Evolutionary conservation across 2,329 filamentous ascomycete species (phyloP).

Genomic region (Neophaeococcomyces mojaviensis): DNA sequence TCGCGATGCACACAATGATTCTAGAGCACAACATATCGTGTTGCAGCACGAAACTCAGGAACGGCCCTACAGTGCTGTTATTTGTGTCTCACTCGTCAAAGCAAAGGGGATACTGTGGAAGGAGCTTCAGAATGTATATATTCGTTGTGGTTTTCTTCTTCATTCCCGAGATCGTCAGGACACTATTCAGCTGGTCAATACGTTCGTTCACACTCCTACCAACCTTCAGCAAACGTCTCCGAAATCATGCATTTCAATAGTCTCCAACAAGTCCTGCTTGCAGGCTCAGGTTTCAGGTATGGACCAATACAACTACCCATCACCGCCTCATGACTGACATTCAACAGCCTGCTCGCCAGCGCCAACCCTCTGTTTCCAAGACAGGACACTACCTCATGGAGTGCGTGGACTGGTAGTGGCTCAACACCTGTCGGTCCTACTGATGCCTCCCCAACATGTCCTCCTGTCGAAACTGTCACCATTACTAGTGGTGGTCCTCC

Average conservation of each 20-base stretch:
- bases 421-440: slow-evolving; percentile 3
- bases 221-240: background rate
- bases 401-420: slow-evolving; percentile 3
- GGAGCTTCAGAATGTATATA: slow-evolving; percentile 1
- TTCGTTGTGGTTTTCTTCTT: background rate
- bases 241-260: slow-evolving; percentile 1
- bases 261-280: slow-evolving; percentile 5
- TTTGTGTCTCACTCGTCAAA: background rate
- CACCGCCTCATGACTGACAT: background rate
- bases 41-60: slow-evolving; percentile 6
- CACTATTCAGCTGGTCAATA: slow-evolving; percentile 2
- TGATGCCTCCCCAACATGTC: background rate
- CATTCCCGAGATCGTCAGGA: background rate
- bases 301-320: background rate
- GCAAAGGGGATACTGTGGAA: background rate
- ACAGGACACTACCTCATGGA: slow-evolving; percentile 4
- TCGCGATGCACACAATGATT: background rate
- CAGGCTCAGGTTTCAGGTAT: slow-evolving; percentile 6
- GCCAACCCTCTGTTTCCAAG: slow-evolving; percentile 4
- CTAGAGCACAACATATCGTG: slow-evolving; percentile 6
- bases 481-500: background rate
- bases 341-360: slow-evolving; percentile 5
- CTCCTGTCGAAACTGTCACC: background rate
- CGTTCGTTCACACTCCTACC: slow-evolving; percentile 2
- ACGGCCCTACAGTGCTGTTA: background rate